Conservation (phyloP, 1,139 yeast species). For the Candida buenavistaensis region DNA sequence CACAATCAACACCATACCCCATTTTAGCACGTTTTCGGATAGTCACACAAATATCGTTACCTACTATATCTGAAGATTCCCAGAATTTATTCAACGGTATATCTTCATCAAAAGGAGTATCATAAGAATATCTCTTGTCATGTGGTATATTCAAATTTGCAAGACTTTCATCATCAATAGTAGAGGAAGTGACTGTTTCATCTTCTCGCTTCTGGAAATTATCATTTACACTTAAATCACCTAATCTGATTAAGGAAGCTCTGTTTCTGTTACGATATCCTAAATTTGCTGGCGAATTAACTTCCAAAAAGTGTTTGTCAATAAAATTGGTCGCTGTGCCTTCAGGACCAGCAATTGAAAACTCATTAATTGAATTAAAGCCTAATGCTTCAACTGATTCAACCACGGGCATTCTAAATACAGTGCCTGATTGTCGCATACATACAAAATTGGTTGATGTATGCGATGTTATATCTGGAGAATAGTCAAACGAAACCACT, state of each 20-base stretch:
- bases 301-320: slow-evolving; percentile 15
- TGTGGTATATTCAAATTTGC: slow-evolving; percentile 10
- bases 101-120: slow-evolving; percentile 21
- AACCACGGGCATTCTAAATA: slow-evolving; percentile 73
- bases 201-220: slow-evolving; percentile 28
- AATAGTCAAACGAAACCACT: slow-evolving; percentile 83
- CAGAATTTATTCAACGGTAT: slow-evolving; percentile 33
- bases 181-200: slow-evolving; percentile 22
- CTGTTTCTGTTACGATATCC: slow-evolving; percentile 9
- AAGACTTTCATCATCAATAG: slow-evolving; percentile 32
- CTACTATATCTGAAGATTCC: slow-evolving; percentile 41
- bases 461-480: slow-evolving; percentile 50
- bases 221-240: slow-evolving; percentile 21
- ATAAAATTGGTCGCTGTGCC: slow-evolving; percentile 49
- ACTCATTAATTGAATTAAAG: slow-evolving; percentile 72
- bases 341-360: slow-evolving; percentile 65
- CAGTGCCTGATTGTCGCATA: slow-evolving; percentile 87
- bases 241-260: slow-evolving; percentile 13
- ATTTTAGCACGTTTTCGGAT: slow-evolving; percentile 69
- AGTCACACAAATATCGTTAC: slow-evolving; percentile 62
- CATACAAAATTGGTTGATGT: slow-evolving; percentile 67
- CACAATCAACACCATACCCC: slow-evolving; percentile 77
- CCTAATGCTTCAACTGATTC: slow-evolving; percentile 66
- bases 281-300: slow-evolving; percentile 3
- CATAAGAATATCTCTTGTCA: slow-evolving; percentile 8